Percentiles rank a stretch among this genome's conserved stretches.
Conservation (phyloP, 2,329 filamentous ascomycete species). For the Aspergillus sp. region DNA sequence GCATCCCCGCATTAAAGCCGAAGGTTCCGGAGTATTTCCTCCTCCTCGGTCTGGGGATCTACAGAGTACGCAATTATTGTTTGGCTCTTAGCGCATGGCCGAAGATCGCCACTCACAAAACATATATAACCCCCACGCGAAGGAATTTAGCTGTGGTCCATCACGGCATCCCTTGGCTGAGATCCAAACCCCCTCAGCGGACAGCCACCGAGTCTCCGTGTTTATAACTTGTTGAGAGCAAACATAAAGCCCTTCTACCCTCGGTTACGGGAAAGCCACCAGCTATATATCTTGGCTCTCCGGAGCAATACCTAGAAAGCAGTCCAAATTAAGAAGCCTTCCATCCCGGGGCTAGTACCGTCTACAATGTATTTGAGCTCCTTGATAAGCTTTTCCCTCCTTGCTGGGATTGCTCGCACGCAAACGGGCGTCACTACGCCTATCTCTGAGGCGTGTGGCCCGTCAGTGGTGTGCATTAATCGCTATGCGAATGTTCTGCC, state of each 20-base stretch:
- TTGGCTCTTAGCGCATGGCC: neutral
- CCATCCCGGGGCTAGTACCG: neutral
- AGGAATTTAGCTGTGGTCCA: neutral
- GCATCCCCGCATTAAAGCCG: neutral
- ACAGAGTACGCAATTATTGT: neutral
- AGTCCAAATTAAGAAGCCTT: no score
- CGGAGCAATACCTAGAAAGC: no score
- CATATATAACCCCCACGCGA: neutral
- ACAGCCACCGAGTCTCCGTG: neutral
- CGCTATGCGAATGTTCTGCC: slow-evolving; percentile 31
- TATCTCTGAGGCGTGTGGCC: slow-evolving; percentile 27
- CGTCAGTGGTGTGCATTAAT: slow-evolving; percentile 37
- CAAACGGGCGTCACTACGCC: slow-evolving; percentile 28
- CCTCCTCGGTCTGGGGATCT: neutral
- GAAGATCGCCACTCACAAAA: neutral
- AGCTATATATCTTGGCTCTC: no score
- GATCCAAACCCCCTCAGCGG: neutral
- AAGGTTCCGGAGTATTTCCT: neutral
- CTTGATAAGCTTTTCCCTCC: slow-evolving; percentile 1
- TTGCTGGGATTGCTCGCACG: slow-evolving; percentile 13
- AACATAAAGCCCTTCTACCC: no score
- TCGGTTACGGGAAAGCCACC: no score
- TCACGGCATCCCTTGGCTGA: neutral
- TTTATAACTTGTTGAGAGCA: no score
- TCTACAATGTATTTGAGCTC: neutral